A percentile compares a stretch with the other conserved stretches of the same genome.
These are phyloP conservation scores for Pythium angustatum DNA, from an alignment of 352 stramenopile genomes.

Conservation along the genomic window DNA sequence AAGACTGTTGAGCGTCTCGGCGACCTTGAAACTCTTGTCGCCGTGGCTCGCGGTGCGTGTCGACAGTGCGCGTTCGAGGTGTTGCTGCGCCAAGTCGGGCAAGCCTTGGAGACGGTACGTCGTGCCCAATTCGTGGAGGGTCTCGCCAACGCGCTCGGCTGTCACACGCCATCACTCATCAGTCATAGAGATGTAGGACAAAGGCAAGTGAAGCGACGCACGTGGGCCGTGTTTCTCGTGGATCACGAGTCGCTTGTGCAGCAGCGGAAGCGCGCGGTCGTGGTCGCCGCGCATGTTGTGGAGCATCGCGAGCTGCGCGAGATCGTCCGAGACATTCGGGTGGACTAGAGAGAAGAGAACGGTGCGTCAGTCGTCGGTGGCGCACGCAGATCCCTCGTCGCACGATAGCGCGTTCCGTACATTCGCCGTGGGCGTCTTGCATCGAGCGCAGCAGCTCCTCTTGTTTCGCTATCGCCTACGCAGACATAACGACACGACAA, in stretches of 20 bases:
- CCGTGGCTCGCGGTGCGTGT: slow-evolving; percentile 53
- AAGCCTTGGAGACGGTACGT: slow-evolving; percentile 63
- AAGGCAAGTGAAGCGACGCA: slow-evolving; percentile 26
- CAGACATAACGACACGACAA: too few relatives aligned
- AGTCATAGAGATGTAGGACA: too few relatives aligned
- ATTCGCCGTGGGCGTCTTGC: slow-evolving; percentile 52
- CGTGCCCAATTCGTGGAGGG: slow-evolving; percentile 65
- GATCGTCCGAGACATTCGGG: slow-evolving; percentile 52
- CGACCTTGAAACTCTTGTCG: slow-evolving; percentile 61
- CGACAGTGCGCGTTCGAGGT: slow-evolving; percentile 54
- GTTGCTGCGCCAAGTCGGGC: slow-evolving; percentile 53
- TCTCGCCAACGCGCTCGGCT: slow-evolving; percentile 53
- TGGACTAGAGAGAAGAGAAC: slow-evolving; percentile 43
- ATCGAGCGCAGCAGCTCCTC: slow-evolving; percentile 44
- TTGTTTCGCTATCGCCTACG: slow-evolving; percentile 52
- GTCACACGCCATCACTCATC: too few relatives aligned
- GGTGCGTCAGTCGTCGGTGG: neutral
- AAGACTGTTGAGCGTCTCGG: slow-evolving; percentile 81
- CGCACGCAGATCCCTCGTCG: too few relatives aligned
- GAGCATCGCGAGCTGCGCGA: slow-evolving; percentile 66
- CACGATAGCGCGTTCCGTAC: slow-evolving; percentile 27
- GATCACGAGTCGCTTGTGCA: slow-evolving; percentile 80
- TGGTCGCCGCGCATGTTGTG: slow-evolving; percentile 70
- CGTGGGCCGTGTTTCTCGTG: slow-evolving; percentile 76
- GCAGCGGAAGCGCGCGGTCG: slow-evolving; percentile 63